phyloP scores from a whole-genome alignment of 2,329 filamentous ascomycete genomes.

The Penicillium sclerotiorum region DNA sequence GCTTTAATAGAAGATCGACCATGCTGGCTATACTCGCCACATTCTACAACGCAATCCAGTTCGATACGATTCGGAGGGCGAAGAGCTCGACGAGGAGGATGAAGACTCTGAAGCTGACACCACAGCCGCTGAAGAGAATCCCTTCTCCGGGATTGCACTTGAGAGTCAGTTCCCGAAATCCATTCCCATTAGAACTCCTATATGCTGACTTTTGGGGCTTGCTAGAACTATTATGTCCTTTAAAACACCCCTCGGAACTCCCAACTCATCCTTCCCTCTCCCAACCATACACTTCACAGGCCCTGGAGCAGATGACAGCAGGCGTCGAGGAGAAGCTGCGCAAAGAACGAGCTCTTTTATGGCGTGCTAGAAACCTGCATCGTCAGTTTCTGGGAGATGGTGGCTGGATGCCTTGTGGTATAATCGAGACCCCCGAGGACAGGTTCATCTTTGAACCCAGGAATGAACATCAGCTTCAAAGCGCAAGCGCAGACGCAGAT shows the following conservation, averaged over 20 bases:
- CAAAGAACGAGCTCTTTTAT: conserved; percentile 58
- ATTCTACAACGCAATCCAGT: conserved; percentile 62
- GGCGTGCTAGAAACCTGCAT: conserved; percentile 61
- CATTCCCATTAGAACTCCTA: background rate
- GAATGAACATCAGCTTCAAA: conserved; percentile 19
- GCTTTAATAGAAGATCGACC: conserved; percentile 57
- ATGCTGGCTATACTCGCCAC: conserved; percentile 63
- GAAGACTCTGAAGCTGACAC: conserved; percentile 61
- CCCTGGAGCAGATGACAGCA: conserved; percentile 59
- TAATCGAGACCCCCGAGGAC: conserved; percentile 56
- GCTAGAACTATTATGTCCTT: conserved; percentile 60
- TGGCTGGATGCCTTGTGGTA: conserved; percentile 60
- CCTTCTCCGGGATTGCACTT: conserved; percentile 60
- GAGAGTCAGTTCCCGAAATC: conserved; percentile 50
- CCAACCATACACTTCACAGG: conserved; percentile 60
- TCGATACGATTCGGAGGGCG: conserved; percentile 66
- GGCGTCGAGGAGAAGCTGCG: conserved; percentile 61
- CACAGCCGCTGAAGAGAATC: conserved; percentile 62
- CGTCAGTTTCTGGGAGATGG: conserved; percentile 63
- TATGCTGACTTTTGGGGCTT: conserved; percentile 14
- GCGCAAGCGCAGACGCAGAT: conserved; percentile 16
- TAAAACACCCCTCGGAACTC: conserved; percentile 64
- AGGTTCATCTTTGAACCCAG: conserved; percentile 49
- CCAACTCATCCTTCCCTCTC: conserved; percentile 62
- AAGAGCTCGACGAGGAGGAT: conserved; percentile 61